Conservation (phyloP, 352 stramenopile species). For the Phytophthora cryptogea region DNA sequence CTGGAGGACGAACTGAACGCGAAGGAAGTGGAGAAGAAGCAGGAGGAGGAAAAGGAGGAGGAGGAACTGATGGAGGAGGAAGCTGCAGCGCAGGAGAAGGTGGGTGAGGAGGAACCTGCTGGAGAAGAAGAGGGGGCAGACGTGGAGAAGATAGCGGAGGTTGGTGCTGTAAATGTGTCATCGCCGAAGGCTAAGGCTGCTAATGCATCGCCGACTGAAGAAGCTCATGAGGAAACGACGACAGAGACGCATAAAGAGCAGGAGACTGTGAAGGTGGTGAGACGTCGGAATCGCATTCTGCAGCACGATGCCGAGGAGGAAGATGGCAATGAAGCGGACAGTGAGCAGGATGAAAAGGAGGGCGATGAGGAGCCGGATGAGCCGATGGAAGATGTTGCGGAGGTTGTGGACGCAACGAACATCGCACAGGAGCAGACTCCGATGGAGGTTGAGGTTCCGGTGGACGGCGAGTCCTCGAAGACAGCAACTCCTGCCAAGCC, state of each 20-base stretch:
- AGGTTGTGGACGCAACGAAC: constrained; percentile 18
- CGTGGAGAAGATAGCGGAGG: constrained; percentile 3
- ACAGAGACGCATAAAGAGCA: constrained; percentile 17
- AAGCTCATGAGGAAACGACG: neutral
- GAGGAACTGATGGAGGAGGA: constrained; percentile 19
- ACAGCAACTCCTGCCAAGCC: constrained; percentile 19
- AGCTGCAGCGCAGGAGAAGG: constrained; percentile 8
- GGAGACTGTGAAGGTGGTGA: constrained; percentile 31
- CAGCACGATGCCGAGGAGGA: constrained; percentile 51
- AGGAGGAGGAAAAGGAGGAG: constrained; percentile 18
- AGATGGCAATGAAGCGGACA: constrained; percentile 66
- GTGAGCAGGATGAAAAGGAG: constrained; percentile 53
- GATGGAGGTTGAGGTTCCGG: constrained; percentile 8
- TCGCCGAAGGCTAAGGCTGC: neutral
- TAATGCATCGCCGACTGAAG: neutral
- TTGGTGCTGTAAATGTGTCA: neutral
- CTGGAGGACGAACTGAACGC: constrained; percentile 49
- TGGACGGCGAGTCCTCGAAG: neutral
- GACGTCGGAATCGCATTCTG: constrained; percentile 49
- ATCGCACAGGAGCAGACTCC: constrained; percentile 8
- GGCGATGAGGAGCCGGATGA: constrained; percentile 35
- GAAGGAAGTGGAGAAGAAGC: constrained; percentile 18
- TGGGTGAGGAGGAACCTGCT: constrained; percentile 3
- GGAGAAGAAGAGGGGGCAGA: constrained; percentile 13
- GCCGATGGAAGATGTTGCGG: constrained; percentile 18